A percentile compares a stretch with the other conserved stretches of the same genome.
phyloP scores from a whole-genome alignment of 106 monocot species.

The Narthecium ossifragum region DNA sequence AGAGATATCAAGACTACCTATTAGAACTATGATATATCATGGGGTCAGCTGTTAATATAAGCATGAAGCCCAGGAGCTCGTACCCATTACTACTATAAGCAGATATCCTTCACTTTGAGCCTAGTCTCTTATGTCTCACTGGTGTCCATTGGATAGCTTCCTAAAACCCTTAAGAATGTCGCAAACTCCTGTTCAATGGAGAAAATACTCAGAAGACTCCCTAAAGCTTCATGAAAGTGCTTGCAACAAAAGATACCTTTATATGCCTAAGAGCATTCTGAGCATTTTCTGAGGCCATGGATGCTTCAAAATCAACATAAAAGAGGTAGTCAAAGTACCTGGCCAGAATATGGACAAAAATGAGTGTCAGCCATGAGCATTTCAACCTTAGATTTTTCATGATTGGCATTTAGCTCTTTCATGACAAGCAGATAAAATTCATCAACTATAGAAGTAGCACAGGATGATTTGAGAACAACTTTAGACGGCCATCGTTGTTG shows the following conservation, averaged over 20 bases:
- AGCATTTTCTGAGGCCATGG: constrained; percentile 79
- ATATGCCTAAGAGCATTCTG: constrained; percentile 88
- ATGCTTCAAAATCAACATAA: constrained; percentile 94
- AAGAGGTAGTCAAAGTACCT: constrained; percentile 96
- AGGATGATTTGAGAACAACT: constrained; percentile 22
- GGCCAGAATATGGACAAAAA: constrained; percentile 3
- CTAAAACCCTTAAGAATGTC: constrained; percentile 70
- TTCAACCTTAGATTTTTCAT: no score
- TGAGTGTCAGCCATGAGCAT: no score
- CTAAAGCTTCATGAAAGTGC: no score
- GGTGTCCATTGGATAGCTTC: constrained; percentile 80
- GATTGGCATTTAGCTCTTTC: no score
- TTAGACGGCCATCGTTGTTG: constrained; percentile 33
- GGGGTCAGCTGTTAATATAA: no score
- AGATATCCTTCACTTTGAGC: background rate
- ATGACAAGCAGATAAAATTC: no score
- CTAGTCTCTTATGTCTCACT: constrained; percentile 14
- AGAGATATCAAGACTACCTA: no score
- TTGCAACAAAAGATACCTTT: constrained; percentile 69
- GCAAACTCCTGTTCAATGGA: constrained; percentile 63
- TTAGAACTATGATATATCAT: no score
- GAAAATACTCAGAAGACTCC: no score
- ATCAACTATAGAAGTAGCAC: background rate
- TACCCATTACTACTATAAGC: background rate
- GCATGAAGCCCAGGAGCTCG: no score